Evolutionary conservation across 805 yeast genomes (phyloP), one percentile per base, ranked within the genome.

Genomic region (Candida sanyiensis): DNA sequence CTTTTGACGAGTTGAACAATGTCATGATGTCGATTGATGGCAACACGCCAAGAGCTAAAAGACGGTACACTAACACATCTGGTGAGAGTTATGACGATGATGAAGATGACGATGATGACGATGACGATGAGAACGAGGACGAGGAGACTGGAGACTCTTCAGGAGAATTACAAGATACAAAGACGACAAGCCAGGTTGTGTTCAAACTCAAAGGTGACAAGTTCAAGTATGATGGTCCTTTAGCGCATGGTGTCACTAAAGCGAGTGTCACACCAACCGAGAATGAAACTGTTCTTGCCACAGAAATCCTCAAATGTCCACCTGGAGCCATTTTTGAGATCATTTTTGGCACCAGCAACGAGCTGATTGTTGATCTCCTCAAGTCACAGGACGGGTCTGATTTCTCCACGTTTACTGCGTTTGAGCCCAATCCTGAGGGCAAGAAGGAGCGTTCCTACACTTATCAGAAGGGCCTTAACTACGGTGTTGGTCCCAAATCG

Each of bases 401-500:
- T 15, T 59, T 67, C 17, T 46, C 62, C 2, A 47, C 58, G 36
- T 53, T 70, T 47, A 45, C 62, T 2, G 43, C 40, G 7, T 67
- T 61, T 29, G 56, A 53, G 16, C 46, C 48, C 4, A 61, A 66
- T 26, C 67, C 63, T 19, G 67, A 68, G 8, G 72, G 67, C 4
- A 58, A 59, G 20, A 58, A 63, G 33, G 70, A 63, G 33, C 61
- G 94, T 38, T 57, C 63, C 4, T 89, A 74, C 55, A 69, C 72
- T 5, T 93, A 89, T 59, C 71, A 73, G 35, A 85, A 85, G 59
- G 86, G 82, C 1, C 67, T 93, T 40, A 77, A 79, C 37, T 88
- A 75, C 38, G 74, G 96, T 1, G 77, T 93, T 26, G 98, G 98
- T 0, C 98, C 98, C 10, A 88, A 86, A 51, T 86, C 90, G 18